Percentiles rank a stretch among this genome's conserved stretches.
These are phyloP conservation scores for Cytospora paraplurivora DNA, from an alignment of 2,329 filamentous ascomycete genomes.

Conservation along the genomic window DNA sequence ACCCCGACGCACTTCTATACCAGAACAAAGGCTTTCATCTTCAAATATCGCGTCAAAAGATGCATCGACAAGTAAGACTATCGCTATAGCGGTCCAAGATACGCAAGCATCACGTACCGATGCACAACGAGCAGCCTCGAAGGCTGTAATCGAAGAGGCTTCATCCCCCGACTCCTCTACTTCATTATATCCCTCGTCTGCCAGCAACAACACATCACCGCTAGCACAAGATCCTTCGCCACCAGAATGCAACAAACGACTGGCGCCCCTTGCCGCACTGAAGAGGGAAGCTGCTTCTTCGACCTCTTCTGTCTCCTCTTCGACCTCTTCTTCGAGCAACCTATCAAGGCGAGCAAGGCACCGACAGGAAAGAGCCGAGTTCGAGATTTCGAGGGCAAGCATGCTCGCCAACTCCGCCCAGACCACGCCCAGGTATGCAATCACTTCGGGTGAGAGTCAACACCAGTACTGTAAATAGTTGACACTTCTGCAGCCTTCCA, in stretches of 20 bases:
- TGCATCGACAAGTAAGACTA: neutral
- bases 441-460: neutral
- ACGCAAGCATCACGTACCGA: neutral
- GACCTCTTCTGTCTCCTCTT: neutral
- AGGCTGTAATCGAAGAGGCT: neutral
- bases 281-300: neutral
- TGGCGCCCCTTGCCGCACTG: neutral
- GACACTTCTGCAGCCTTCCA: constrained; percentile 4
- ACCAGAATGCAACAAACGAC: neutral
- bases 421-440: neutral
- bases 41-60: neutral
- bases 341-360: neutral
- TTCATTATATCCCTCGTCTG: neutral
- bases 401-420: neutral
- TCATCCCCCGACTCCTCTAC: neutral
- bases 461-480: neutral
- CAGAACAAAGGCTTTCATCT: neutral
- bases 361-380: neutral
- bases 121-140: neutral
- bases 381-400: neutral
- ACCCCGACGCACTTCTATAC: neutral
- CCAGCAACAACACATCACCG: neutral
- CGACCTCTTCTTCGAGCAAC: neutral
- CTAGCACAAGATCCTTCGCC: neutral
- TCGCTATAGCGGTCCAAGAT: neutral